These are phyloP conservation scores for Marasmius fiardii DNA, from an alignment of 1,284 basidiomycete species.

Conservation along the genomic window DNA sequence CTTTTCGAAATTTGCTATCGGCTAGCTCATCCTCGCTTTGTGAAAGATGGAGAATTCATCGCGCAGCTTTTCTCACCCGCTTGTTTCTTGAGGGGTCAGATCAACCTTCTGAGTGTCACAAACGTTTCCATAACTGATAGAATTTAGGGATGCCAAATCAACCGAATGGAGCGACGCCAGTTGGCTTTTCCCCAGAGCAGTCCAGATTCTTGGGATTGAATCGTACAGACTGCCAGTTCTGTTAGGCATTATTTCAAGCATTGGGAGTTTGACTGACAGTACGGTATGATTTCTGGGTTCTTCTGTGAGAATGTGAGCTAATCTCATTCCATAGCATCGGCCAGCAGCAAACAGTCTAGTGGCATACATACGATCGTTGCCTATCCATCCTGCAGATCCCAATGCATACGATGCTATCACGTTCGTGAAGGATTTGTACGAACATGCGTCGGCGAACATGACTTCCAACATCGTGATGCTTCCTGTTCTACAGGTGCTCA, in stretches of 20 bases:
- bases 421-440: slow-evolving; percentile 54
- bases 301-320: neutral
- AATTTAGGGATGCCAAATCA: slow-evolving; percentile 29
- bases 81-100: slow-evolving; percentile 52
- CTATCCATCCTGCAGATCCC: slow-evolving; percentile 26
- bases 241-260: slow-evolving; percentile 71
- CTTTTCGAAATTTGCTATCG: slow-evolving; percentile 50
- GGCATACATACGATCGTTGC: slow-evolving; percentile 53
- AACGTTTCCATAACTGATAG: slow-evolving; percentile 2
- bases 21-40: slow-evolving; percentile 31
- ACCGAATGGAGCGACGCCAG: slow-evolving; percentile 64
- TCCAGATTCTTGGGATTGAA: slow-evolving; percentile 62
- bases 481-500: slow-evolving; percentile 75
- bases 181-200: slow-evolving; percentile 70
- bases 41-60: slow-evolving; percentile 48
- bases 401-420: slow-evolving; percentile 41
- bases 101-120: slow-evolving; percentile 3
- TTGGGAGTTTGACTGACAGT: slow-evolving; percentile 79
- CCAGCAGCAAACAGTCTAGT: slow-evolving; percentile 61
- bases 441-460: slow-evolving; percentile 50
- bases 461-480: slow-evolving; percentile 70
- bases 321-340: slow-evolving; percentile 50
- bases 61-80: slow-evolving; percentile 40
- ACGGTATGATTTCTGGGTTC: slow-evolving; percentile 45
- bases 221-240: slow-evolving; percentile 65